A percentile compares a stretch with the other conserved stretches of the same genome.
These are phyloP conservation scores for Zanthoxylum bungeanum DNA, from an alignment of 345 rosid genomes.

Conservation along the genomic window DNA sequence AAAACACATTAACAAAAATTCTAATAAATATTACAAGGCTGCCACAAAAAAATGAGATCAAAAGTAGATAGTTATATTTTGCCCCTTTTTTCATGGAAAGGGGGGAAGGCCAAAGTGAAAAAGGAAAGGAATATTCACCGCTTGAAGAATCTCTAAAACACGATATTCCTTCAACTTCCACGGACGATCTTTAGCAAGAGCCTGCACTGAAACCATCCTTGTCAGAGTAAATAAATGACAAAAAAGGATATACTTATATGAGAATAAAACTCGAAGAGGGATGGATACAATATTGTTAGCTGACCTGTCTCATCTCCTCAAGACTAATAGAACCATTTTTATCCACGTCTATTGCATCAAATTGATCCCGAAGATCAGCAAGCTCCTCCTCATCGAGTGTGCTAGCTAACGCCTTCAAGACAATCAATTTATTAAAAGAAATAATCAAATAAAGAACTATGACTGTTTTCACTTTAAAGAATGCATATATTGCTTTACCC, in stretches of 20 bases:
- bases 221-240: slow-evolving; percentile 11
- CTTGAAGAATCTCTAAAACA: slow-evolving; percentile 90
- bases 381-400: slow-evolving; percentile 84
- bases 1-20: too few species aligned
- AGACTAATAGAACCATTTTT: slow-evolving; percentile 95
- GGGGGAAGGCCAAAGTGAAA: neutral
- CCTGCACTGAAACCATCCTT: slow-evolving; percentile 43
- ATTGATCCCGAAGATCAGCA: slow-evolving; percentile 86
- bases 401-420: slow-evolving; percentile 79
- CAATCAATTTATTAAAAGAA: slow-evolving; percentile 10
- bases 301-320: slow-evolving; percentile 96
- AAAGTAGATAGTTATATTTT: too few species aligned
- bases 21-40: too few species aligned
- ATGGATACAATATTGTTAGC: too few species aligned
- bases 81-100: neutral
- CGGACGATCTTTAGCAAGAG: slow-evolving; percentile 98
- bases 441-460: too few species aligned
- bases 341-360: slow-evolving; percentile 95
- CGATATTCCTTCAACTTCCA: slow-evolving; percentile 88
- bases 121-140: slow-evolving; percentile 45
- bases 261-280: too few species aligned
- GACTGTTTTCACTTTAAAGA: neutral
- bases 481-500: slow-evolving; percentile 48
- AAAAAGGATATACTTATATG: neutral
- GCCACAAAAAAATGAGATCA: too few species aligned